These are phyloP conservation scores for Naganishia kalamii DNA, from an alignment of 768 basidiomycete genomes.

Conservation along the genomic window DNA sequence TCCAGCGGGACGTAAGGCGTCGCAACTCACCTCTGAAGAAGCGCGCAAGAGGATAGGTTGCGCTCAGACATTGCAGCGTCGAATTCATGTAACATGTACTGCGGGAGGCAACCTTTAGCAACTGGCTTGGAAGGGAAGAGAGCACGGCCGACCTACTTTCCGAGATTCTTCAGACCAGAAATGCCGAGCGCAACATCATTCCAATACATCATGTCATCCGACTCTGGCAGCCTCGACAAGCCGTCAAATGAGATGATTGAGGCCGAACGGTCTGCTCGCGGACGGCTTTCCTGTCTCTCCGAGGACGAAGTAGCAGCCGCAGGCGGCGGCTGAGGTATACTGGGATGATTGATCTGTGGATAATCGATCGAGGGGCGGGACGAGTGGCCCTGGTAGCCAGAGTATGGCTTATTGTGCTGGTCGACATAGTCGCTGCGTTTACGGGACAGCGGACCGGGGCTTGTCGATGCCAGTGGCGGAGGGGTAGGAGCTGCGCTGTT, in stretches of 20 bases:
- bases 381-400: slow-evolving; percentile 33
- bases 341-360: slow-evolving; percentile 53
- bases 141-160: slow-evolving; percentile 38
- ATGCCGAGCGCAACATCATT: slow-evolving; percentile 68
- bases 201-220: slow-evolving; percentile 81
- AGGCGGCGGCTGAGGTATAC: slow-evolving; percentile 61
- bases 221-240: slow-evolving; percentile 60
- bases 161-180: slow-evolving; percentile 82
- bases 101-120: slow-evolving; percentile 44
- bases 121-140: not conserved
- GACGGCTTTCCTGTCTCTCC: slow-evolving; percentile 70
- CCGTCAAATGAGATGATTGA: slow-evolving; percentile 40
- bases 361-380: slow-evolving; percentile 60
- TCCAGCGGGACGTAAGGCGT: not conserved
- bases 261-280: slow-evolving; percentile 32
- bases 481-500: slow-evolving; percentile 50
- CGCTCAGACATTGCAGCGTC: slow-evolving; percentile 90
- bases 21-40: slow-evolving; percentile 73
- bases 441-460: slow-evolving; percentile 66
- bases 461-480: slow-evolving; percentile 79
- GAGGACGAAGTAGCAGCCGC: slow-evolving; percentile 62
- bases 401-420: slow-evolving; percentile 56
- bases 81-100: slow-evolving; percentile 99
- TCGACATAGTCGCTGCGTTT: slow-evolving; percentile 72
- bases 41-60: slow-evolving; percentile 83